These are phyloP conservation scores for Candida ficus DNA, from an alignment of 805 yeast genomes.

Conservation along the genomic window DNA sequence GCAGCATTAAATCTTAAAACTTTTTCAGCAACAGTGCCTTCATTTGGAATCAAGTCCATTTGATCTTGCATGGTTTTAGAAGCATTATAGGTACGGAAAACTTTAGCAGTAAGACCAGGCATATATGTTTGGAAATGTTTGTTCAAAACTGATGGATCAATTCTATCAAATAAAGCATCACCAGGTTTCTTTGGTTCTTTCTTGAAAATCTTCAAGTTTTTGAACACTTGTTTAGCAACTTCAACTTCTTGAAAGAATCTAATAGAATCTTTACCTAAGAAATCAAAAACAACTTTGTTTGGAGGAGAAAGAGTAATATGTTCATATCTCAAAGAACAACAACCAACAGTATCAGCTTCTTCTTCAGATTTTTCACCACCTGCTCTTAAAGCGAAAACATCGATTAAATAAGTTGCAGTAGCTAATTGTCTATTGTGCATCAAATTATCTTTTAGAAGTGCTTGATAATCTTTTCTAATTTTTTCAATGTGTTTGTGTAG, in stretches of 20 bases:
- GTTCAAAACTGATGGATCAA: slow-evolving; percentile 78
- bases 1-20: slow-evolving; percentile 90
- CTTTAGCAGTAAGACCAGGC: slow-evolving; percentile 94
- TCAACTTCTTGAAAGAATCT: slow-evolving; percentile 88
- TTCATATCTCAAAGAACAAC: slow-evolving; percentile 89
- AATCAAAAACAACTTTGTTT: slow-evolving; percentile 79
- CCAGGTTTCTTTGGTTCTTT: slow-evolving; percentile 87
- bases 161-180: slow-evolving; percentile 86
- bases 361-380: slow-evolving; percentile 98
- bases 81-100: slow-evolving; percentile 95
- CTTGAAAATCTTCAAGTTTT: slow-evolving; percentile 81
- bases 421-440: slow-evolving; percentile 92
- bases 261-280: slow-evolving; percentile 93
- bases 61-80: slow-evolving; percentile 97
- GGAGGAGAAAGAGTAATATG: slow-evolving; percentile 87
- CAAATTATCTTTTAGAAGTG: slow-evolving; percentile 61
- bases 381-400: slow-evolving; percentile 91
- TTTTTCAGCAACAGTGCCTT: slow-evolving; percentile 84
- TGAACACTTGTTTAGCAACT: slow-evolving; percentile 88
- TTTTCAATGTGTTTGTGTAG: slow-evolving; percentile 64
- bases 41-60: slow-evolving; percentile 75
- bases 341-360: slow-evolving; percentile 97
- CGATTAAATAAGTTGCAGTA: slow-evolving; percentile 88
- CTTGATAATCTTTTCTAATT: slow-evolving; percentile 71
- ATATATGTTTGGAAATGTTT: slow-evolving; percentile 84